Evolutionary conservation across 345 rosid species (phyloP).

Genomic region (Boechera stricta): DNA sequence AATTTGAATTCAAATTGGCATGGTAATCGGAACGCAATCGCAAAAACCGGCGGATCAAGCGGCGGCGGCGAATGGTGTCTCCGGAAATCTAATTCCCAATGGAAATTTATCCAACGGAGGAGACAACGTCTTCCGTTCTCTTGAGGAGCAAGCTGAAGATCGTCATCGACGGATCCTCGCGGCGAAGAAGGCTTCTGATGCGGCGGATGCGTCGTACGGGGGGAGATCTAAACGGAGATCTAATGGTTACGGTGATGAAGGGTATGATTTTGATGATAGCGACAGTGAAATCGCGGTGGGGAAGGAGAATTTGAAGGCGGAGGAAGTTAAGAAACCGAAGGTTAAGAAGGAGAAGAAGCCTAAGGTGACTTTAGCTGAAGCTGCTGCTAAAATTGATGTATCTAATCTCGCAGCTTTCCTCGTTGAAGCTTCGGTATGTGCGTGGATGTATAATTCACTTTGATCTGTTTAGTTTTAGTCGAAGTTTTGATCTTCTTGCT

Average conservation of each 20-base stretch:
- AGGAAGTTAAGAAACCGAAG: slow-evolving; percentile 52
- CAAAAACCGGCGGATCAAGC: slow-evolving; percentile 51
- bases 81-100: slow-evolving; percentile 18
- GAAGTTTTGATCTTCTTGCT: not conserved
- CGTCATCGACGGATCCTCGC: slow-evolving; percentile 55
- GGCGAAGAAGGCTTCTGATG: slow-evolving; percentile 42
- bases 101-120: slow-evolving; percentile 43
- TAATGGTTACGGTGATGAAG: slow-evolving; percentile 42
- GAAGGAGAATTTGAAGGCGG: slow-evolving; percentile 46
- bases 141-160: slow-evolving; percentile 61
- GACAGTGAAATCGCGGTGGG: slow-evolving; percentile 43
- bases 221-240: slow-evolving; percentile 48
- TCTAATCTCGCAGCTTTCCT: slow-evolving; percentile 62
- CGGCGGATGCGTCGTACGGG: not conserved
- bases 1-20: too few relatives aligned
- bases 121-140: slow-evolving; percentile 50
- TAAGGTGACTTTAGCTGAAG: slow-evolving; percentile 64
- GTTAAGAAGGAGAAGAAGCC: slow-evolving; percentile 72
- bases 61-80: slow-evolving; percentile 26
- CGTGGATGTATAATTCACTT: not conserved
- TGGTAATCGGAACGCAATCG: too few relatives aligned
- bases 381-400: slow-evolving; percentile 58
- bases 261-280: slow-evolving; percentile 50
- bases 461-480: not conserved
- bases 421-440: slow-evolving; percentile 52